These are phyloP conservation scores for Leccinum cinnamomeum DNA, from an alignment of 1,284 basidiomycete genomes.

Conservation along the genomic window DNA sequence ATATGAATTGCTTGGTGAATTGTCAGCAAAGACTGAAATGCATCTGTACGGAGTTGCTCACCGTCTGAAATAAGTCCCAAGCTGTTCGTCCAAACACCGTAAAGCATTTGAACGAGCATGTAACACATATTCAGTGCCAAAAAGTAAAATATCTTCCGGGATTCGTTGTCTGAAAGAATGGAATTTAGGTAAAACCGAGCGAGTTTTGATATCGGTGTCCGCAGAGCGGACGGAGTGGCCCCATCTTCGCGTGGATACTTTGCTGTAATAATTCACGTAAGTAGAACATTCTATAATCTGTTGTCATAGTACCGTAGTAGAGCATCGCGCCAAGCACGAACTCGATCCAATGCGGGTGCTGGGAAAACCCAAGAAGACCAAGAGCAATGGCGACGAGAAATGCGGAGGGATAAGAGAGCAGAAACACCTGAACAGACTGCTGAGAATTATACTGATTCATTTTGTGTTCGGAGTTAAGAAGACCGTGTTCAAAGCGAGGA, in stretches of 20 bases:
- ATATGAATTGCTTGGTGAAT: constrained; percentile 85
- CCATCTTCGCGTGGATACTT: constrained; percentile 53
- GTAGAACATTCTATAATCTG: not conserved
- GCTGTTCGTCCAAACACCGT: constrained; percentile 98
- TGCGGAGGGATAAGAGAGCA: constrained; percentile 53
- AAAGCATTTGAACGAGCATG: constrained; percentile 95
- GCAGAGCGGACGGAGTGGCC: constrained; percentile 44
- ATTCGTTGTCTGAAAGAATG: constrained; percentile 89
- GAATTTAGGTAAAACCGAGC: constrained; percentile 79
- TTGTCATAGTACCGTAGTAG: constrained; percentile 51
- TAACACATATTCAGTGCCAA: constrained; percentile 92
- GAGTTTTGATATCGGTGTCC: constrained; percentile 58
- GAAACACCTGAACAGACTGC: constrained; percentile 52
- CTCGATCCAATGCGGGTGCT: constrained; percentile 56
- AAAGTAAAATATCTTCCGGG: constrained; percentile 96
- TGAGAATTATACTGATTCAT: constrained; percentile 47
- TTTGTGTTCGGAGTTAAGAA: constrained; percentile 54
- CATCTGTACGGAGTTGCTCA: constrained; percentile 39
- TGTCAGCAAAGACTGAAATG: constrained; percentile 1
- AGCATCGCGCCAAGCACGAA: constrained; percentile 50
- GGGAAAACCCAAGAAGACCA: constrained; percentile 55
- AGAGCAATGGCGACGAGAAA: constrained; percentile 46
- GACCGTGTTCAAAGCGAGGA: constrained; percentile 58
- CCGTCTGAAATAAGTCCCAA: constrained; percentile 96
- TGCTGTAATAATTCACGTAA: constrained; percentile 39